Conservation (phyloP, 495 filamentous ascomycete genomes). For the Aspergillus taichungensis region DNA sequence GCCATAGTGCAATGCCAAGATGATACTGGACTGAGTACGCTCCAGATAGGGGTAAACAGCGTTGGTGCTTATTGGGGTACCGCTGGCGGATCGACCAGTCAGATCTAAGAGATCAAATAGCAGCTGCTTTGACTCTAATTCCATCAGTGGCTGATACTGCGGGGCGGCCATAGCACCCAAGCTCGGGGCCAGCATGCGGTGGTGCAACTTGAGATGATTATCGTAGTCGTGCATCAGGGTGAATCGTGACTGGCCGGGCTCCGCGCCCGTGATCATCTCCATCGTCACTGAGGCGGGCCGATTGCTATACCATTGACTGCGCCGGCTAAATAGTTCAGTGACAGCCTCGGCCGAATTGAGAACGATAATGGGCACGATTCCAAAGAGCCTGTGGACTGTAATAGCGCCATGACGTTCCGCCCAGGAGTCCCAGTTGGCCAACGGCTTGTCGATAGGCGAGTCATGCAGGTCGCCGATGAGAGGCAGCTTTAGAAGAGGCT, state of each 20-base stretch:
- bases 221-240: constrained; percentile 26
- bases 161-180: constrained; percentile 12
- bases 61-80: constrained; percentile 8
- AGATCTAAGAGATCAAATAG: constrained; percentile 13
- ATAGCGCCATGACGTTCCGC: constrained; percentile 17
- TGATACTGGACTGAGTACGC: constrained; percentile 22
- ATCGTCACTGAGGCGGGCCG: constrained; percentile 23
- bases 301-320: constrained; percentile 28
- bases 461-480: constrained; percentile 22
- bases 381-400: constrained; percentile 18
- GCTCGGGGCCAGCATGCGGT: constrained; percentile 20
- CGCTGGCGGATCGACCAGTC: background rate
- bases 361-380: constrained; percentile 21
- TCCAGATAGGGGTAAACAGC: constrained; percentile 18
- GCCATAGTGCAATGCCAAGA: constrained; percentile 26
- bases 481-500: constrained; percentile 16
- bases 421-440: constrained; percentile 22
- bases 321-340: constrained; percentile 23
- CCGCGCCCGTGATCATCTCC: constrained; percentile 23
- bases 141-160: constrained; percentile 19
- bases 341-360: constrained; percentile 21
- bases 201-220: constrained; percentile 21
- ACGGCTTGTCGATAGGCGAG: constrained; percentile 18
- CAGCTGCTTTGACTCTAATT: constrained; percentile 21
- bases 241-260: constrained; percentile 16